Conservation (phyloP, 768 basidiomycete genomes). For the Mrakia gelida region DNA sequence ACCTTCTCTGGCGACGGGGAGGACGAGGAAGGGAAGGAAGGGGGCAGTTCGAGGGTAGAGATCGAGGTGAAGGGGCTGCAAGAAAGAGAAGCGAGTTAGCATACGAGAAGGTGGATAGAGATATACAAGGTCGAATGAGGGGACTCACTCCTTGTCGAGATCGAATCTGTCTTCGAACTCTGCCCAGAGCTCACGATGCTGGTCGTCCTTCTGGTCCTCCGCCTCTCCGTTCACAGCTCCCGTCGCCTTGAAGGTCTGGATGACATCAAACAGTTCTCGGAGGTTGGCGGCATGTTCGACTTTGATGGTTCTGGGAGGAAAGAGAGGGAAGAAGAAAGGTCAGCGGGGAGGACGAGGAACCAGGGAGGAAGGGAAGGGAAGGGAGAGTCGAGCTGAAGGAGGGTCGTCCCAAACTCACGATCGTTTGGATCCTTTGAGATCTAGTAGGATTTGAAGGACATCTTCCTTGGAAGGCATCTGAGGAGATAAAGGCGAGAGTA, state of each 20-base stretch:
- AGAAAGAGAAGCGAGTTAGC: not conserved
- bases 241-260: slow-evolving; percentile 1
- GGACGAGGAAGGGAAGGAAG: not conserved
- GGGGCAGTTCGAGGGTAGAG: slow-evolving; percentile 13
- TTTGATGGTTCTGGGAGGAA: not conserved
- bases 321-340: not conserved
- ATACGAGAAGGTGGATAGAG: not conserved
- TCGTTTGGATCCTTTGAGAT: slow-evolving; percentile 9
- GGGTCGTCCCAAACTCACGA: not conserved
- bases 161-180: slow-evolving; percentile 16
- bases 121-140: not conserved
- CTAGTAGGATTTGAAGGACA: slow-evolving; percentile 10
- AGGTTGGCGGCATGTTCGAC: not conserved
- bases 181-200: slow-evolving; percentile 7
- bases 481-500: not conserved
- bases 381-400: not conserved
- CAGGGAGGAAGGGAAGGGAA: not conserved
- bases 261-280: slow-evolving; percentile 13
- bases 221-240: not conserved
- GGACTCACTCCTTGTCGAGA: slow-evolving; percentile 10
- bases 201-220: not conserved
- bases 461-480: slow-evolving; percentile 19
- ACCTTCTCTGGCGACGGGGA: not conserved
- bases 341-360: not conserved
- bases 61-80: not conserved